A percentile compares a stretch with the other conserved stretches of the same genome.
phyloP scores from a whole-genome alignment of 441 rosid species.

The Pelargonium citronellum region DNA sequence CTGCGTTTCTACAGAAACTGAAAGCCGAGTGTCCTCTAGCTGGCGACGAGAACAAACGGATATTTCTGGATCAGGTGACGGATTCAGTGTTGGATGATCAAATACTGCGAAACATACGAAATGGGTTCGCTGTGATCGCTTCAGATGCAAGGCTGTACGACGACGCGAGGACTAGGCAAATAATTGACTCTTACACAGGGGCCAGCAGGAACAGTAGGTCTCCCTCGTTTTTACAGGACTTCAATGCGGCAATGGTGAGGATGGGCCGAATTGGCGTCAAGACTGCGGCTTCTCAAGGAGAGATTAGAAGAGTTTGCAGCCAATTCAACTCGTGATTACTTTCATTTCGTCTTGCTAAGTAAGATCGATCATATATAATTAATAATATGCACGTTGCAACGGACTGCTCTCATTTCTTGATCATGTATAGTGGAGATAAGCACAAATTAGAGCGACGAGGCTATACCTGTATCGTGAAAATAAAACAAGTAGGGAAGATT shows the following conservation, averaged over 20 bases:
- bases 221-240: slow-evolving; percentile 40
- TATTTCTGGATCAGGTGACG: slow-evolving; percentile 48
- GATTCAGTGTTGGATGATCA: slow-evolving; percentile 39
- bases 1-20: slow-evolving; percentile 33
- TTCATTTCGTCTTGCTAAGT: too few relatives aligned
- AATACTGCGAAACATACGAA: slow-evolving; percentile 44
- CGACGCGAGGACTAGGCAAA: slow-evolving; percentile 26
- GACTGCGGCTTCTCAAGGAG: slow-evolving; percentile 34
- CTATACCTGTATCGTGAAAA: too few relatives aligned
- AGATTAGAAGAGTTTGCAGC: slow-evolving; percentile 40
- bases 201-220: slow-evolving; percentile 1
- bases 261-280: slow-evolving; percentile 48
- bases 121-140: slow-evolving; percentile 49
- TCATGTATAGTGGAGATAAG: too few relatives aligned
- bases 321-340: slow-evolving; percentile 28
- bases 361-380: too few relatives aligned
- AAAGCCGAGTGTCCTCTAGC: slow-evolving; percentile 49
- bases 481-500: too few relatives aligned
- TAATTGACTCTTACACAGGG: slow-evolving; percentile 37
- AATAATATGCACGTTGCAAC: too few relatives aligned
- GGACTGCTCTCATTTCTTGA: too few relatives aligned
- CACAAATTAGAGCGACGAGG: too few relatives aligned
- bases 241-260: slow-evolving; percentile 49
- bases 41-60: slow-evolving; percentile 27
- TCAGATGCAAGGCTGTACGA: slow-evolving; percentile 61